Conservation (phyloP, 345 rosid genomes). For the Microthlaspi erraticum region DNA sequence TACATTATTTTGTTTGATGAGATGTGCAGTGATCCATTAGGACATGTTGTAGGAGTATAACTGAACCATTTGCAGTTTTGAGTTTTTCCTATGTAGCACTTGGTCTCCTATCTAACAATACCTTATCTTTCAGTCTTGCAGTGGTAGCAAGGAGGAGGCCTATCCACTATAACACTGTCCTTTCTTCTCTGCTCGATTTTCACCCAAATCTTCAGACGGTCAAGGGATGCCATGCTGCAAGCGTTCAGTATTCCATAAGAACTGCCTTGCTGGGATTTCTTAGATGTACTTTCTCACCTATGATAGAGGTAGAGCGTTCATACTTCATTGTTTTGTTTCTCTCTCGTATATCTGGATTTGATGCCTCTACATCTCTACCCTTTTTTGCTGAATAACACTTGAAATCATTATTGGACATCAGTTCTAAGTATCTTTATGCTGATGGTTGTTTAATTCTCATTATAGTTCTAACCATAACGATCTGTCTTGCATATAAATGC, state of each 20-base stretch:
- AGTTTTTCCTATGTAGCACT: conserved; percentile 21
- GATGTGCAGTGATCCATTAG: conserved; percentile 12
- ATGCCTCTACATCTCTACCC: conserved; percentile 5
- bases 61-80: conserved; percentile 35
- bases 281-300: conserved; percentile 69
- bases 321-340: conserved; percentile 14
- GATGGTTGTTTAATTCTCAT: conserved; percentile 20
- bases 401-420: conserved; percentile 21
- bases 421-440: conserved; percentile 21
- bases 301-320: conserved; percentile 67
- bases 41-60: conserved; percentile 28
- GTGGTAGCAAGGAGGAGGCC: conserved; percentile 89
- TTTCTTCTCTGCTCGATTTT: conserved; percentile 78
- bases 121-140: conserved; percentile 76
- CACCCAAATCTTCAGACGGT: conserved; percentile 60
- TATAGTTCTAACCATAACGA: conserved; percentile 11
- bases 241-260: conserved; percentile 82
- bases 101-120: conserved; percentile 43
- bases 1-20: conserved; percentile 28
- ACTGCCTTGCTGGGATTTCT: conserved; percentile 95
- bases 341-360: conserved; percentile 7
- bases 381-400: conserved; percentile 16
- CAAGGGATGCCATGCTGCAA: conserved; percentile 69
- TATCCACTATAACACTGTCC: conserved; percentile 63
- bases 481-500: conserved; percentile 28